Percentiles rank a stretch among this genome's conserved stretches.
Conservation (phyloP, 495 filamentous ascomycete species). For the Xylaria longipes region DNA sequence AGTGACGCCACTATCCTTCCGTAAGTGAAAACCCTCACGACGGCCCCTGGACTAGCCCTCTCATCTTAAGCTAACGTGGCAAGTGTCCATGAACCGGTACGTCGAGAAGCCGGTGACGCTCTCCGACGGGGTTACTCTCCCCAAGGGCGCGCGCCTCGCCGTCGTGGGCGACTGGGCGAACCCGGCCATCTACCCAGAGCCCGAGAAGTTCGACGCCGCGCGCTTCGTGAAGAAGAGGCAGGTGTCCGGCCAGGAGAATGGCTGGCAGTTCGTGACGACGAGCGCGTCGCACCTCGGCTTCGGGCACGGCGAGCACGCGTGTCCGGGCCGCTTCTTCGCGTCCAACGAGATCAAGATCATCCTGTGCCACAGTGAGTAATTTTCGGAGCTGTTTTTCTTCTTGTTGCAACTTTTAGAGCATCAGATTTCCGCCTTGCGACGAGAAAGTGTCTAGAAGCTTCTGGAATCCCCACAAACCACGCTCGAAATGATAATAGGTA, state of each 20-base stretch:
- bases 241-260: slow-evolving; percentile 51
- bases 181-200: slow-evolving; percentile 49
- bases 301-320: slow-evolving; percentile 59
- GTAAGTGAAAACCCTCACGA: slow-evolving; percentile 35
- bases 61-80: slow-evolving; percentile 23
- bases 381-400: too few species aligned
- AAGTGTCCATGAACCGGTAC: slow-evolving; percentile 53
- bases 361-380: slow-evolving; percentile 35
- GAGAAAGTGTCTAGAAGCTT: too few species aligned
- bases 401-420: too few species aligned
- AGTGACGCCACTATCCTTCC: slow-evolving; percentile 39
- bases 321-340: slow-evolving; percentile 60
- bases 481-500: too few species aligned
- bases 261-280: slow-evolving; percentile 57
- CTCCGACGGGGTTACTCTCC: slow-evolving; percentile 54
- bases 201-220: slow-evolving; percentile 52
- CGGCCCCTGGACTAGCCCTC: too few species aligned
- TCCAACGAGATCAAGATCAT: slow-evolving; percentile 55
- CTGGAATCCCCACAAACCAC: too few species aligned
- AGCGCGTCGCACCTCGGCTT: slow-evolving; percentile 51
- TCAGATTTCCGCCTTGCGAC: too few species aligned
- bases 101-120: slow-evolving; percentile 47
- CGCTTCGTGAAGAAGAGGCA: slow-evolving; percentile 56
- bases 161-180: slow-evolving; percentile 49
- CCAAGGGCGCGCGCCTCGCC: slow-evolving; percentile 54